Conservation (phyloP, 2,329 filamentous ascomycete species). For the Diaporthe longicolla region DNA sequence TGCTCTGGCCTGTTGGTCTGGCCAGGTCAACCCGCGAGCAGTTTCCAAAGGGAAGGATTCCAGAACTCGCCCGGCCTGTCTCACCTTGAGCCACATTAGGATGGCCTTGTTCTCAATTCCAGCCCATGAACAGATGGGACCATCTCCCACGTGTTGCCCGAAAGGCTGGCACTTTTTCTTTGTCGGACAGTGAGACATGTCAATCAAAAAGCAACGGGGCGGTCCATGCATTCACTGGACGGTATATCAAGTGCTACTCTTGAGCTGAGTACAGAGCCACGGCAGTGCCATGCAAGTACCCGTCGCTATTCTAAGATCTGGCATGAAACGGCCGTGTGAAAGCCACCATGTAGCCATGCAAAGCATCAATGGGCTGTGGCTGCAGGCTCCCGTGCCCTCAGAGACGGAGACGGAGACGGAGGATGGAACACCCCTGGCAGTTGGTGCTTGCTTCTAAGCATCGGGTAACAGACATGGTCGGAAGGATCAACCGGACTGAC, state of each 20-base stretch:
- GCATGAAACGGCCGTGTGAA: conserved; percentile 19
- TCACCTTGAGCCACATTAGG: background rate
- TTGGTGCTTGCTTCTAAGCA: too few species aligned
- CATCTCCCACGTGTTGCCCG: background rate
- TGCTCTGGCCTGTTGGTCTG: background rate
- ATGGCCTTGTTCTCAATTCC: background rate
- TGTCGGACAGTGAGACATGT: conserved; percentile 12
- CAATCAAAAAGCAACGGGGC: conserved; percentile 15
- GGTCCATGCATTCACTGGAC: background rate
- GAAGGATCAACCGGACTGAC: conserved; percentile 4
- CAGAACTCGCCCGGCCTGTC: conserved; percentile 5
- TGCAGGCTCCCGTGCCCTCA: conserved; percentile 4
- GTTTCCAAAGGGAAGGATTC: background rate
- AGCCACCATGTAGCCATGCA: background rate
- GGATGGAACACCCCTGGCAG: background rate
- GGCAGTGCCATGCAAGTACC: background rate
- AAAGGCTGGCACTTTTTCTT: conserved; percentile 6
- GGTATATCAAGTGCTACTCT: too few species aligned
- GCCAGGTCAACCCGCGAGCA: background rate
- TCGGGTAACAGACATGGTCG: background rate
- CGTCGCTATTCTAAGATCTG: conserved; percentile 19
- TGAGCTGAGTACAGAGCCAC: background rate
- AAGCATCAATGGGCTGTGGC: background rate
- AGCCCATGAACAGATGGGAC: background rate
- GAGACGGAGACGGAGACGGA: background rate